Evolutionary conservation across 2,329 filamentous ascomycete genomes (phyloP).

Genomic region (Dactylellina cionopaga): DNA sequence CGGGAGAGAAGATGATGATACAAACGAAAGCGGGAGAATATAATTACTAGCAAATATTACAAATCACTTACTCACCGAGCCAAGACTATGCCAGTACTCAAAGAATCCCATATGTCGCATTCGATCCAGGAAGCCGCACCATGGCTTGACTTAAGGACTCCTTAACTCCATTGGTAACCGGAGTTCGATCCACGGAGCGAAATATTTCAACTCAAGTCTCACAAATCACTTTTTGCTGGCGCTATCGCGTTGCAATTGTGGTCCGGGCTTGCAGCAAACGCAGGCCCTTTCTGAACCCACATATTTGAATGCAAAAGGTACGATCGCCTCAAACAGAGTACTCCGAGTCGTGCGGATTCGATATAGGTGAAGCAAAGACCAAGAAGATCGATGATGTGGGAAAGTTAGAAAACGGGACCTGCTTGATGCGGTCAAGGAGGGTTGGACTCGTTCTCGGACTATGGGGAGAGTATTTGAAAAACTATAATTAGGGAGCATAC

Average conservation of each 20-base stretch:
- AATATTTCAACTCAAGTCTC: not conserved
- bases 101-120: too few species aligned
- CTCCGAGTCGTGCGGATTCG: not conserved
- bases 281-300: not conserved
- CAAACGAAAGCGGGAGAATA: too few species aligned
- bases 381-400: too few species aligned
- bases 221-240: not conserved
- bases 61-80: too few species aligned
- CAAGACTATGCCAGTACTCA: too few species aligned
- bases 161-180: not conserved
- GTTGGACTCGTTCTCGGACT: constrained; percentile 7
- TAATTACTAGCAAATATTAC: too few species aligned
- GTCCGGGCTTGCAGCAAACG: not conserved
- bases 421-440: constrained; percentile 37
- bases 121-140: not conserved
- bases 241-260: not conserved
- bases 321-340: not conserved
- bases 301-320: not conserved
- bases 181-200: not conserved
- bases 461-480: constrained; percentile 1
- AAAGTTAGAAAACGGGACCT: constrained; percentile 18
- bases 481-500: too few species aligned
- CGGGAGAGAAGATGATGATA: too few species aligned
- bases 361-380: too few species aligned
- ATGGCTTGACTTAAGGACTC: too few species aligned